phyloP scores from a whole-genome alignment of 2,329 filamentous ascomycete species.

The Hortaea werneckii region DNA sequence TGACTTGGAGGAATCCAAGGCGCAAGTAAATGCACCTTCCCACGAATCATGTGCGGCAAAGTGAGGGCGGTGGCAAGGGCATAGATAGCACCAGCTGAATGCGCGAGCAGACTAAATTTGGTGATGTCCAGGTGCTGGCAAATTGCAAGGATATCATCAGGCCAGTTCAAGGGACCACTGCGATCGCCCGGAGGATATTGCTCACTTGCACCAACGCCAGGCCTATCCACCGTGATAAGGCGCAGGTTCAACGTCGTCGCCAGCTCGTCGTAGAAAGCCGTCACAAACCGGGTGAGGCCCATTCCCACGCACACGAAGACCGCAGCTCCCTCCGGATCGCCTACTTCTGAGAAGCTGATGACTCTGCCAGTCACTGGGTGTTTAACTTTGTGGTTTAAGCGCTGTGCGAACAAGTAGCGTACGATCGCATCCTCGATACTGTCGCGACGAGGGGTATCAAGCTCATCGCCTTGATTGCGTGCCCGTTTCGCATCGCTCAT shows the following conservation, averaged over 20 bases:
- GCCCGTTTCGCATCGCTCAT: constrained; percentile 27
- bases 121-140: constrained; percentile 86
- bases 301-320: constrained; percentile 97
- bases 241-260: constrained; percentile 79
- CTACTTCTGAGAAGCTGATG: constrained; percentile 95
- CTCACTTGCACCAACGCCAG: constrained; percentile 87
- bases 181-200: constrained; percentile 70
- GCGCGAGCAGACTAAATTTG: constrained; percentile 91
- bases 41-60: constrained; percentile 91
- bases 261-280: constrained; percentile 93
- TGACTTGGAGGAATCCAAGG: constrained; percentile 97
- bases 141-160: constrained; percentile 85
- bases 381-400: constrained; percentile 76
- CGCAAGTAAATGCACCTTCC: constrained; percentile 84
- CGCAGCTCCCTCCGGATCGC: constrained; percentile 79
- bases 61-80: constrained; percentile 87
- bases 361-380: constrained; percentile 77
- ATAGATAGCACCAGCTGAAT: constrained; percentile 96
- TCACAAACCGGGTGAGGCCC: constrained; percentile 92
- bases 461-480: constrained; percentile 28
- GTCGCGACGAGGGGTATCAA: constrained; percentile 51
- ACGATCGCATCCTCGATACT: constrained; percentile 84
- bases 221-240: constrained; percentile 86
- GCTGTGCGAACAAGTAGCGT: constrained; percentile 70
- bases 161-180: constrained; percentile 78